phyloP scores from a whole-genome alignment of 2,329 filamentous ascomycete species.

The Botrytis squamosa region DNA sequence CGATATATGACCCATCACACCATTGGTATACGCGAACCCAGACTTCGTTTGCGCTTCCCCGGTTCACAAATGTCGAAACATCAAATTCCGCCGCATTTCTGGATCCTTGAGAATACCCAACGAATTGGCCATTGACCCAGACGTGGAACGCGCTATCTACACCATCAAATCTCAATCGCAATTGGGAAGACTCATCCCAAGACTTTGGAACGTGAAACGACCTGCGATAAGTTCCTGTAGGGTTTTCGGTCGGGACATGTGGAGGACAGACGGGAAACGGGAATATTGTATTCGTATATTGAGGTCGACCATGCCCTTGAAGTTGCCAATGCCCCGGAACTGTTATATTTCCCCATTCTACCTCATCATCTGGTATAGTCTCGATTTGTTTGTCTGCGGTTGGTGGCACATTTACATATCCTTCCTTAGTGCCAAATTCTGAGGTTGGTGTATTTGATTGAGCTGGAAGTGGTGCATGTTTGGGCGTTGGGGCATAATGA shows the following conservation, averaged over 20 bases:
- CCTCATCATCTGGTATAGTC: not conserved
- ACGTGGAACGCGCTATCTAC: slow-evolving; percentile 71
- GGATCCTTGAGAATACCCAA: slow-evolving; percentile 68
- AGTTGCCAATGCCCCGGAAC: slow-evolving; percentile 71
- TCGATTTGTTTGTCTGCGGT: not conserved
- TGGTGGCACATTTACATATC: not conserved
- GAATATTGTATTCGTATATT: slow-evolving; percentile 65
- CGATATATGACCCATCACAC: slow-evolving; percentile 67
- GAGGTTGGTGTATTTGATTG: slow-evolving; percentile 9
- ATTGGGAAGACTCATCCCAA: slow-evolving; percentile 46
- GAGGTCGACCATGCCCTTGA: slow-evolving; percentile 63
- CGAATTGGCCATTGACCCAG: slow-evolving; percentile 61
- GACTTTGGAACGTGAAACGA: slow-evolving; percentile 48
- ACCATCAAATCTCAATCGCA: slow-evolving; percentile 67
- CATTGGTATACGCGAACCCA: slow-evolving; percentile 69
- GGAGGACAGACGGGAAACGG: slow-evolving; percentile 67
- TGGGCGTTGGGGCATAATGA: slow-evolving; percentile 47
- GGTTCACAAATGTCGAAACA: slow-evolving; percentile 52
- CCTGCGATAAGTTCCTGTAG: slow-evolving; percentile 53
- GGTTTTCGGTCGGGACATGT: slow-evolving; percentile 52
- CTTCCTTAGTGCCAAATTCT: not conserved
- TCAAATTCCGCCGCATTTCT: slow-evolving; percentile 71
- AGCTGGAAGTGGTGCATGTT: slow-evolving; percentile 44
- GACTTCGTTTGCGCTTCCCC: slow-evolving; percentile 52
- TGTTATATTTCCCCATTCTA: slow-evolving; percentile 42